Conservation (phyloP, 2,329 filamentous ascomycete genomes). For the Penicillium fuscoglaucum region DNA sequence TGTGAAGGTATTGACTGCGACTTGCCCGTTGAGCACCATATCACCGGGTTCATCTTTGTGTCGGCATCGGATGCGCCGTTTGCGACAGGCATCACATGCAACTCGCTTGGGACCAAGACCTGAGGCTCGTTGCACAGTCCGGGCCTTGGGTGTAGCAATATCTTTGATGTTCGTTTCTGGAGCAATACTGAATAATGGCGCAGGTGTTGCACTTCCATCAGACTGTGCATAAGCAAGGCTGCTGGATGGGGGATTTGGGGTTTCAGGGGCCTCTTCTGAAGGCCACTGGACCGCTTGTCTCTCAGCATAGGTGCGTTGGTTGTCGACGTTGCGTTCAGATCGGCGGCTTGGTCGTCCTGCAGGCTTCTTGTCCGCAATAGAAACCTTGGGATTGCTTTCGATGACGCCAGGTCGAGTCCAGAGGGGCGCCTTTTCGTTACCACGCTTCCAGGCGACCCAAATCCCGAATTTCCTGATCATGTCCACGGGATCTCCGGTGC, state of each 20-base stretch:
- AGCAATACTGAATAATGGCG: conserved; percentile 15
- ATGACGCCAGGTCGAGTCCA: conserved; percentile 62
- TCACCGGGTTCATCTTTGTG: conserved; percentile 57
- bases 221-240: conserved; percentile 22
- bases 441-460: conserved; percentile 68
- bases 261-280: conserved; percentile 28
- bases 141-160: conserved; percentile 34
- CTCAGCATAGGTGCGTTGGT: conserved; percentile 44
- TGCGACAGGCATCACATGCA: conserved; percentile 63
- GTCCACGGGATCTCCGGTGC: conserved; percentile 61
- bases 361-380: conserved; percentile 55
- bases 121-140: conserved; percentile 56
- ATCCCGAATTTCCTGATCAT: conserved; percentile 61
- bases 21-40: conserved; percentile 28
- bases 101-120: conserved; percentile 60
- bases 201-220: conserved; percentile 27
- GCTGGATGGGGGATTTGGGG: conserved; percentile 17
- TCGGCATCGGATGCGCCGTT: conserved; percentile 62
- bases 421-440: conserved; percentile 61
- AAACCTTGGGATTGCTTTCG: conserved; percentile 51
- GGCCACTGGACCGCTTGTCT: conserved; percentile 39
- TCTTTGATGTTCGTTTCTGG: conserved; percentile 30
- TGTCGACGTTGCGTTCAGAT: conserved; percentile 54
- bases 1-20: conserved; percentile 33
- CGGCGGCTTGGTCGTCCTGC: conserved; percentile 57